Conservation (phyloP, 1,284 basidiomycete genomes). For the Rhodotorula sp. region DNA sequence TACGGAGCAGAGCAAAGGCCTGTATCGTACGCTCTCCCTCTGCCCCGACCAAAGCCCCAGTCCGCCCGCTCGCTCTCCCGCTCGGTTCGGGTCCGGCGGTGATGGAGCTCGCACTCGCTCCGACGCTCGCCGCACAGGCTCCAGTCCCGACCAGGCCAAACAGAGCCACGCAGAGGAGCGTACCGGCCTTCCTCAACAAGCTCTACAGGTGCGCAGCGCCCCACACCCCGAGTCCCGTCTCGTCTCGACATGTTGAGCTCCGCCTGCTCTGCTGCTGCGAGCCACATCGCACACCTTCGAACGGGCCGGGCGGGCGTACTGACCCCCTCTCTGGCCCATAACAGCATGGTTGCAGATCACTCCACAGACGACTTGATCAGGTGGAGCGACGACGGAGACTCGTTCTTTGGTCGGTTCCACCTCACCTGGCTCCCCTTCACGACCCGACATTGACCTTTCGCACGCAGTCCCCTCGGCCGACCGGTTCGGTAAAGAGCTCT, state of each 20-base stretch:
- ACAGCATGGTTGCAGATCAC: slow-evolving; percentile 86
- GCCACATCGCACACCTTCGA: too few species aligned
- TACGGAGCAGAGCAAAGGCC: too few species aligned
- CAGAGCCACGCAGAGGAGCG: slow-evolving; percentile 39
- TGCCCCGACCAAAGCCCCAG: too few species aligned
- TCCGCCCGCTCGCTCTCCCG: background rate
- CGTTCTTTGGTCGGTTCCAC: slow-evolving; percentile 73
- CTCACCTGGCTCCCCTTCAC: background rate
- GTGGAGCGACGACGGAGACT: slow-evolving; percentile 85
- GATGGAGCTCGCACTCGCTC: slow-evolving; percentile 19
- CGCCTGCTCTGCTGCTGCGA: too few species aligned
- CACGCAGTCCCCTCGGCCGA: slow-evolving; percentile 83
- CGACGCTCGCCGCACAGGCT: background rate
- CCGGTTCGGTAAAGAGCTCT: slow-evolving; percentile 82
- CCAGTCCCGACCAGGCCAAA: slow-evolving; percentile 24
- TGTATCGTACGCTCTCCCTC: too few species aligned
- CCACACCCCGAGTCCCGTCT: too few species aligned
- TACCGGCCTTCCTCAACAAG: slow-evolving; percentile 89
- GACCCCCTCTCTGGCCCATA: background rate
- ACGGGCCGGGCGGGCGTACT: background rate
- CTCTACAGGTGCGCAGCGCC: slow-evolving; percentile 66
- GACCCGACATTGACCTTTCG: too few species aligned
- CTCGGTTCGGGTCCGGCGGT: background rate
- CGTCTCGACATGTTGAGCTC: too few species aligned
- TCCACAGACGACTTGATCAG: slow-evolving; percentile 78